These are phyloP conservation scores for Plasmodium vinckei DNA, from an alignment of 169 alveolate genomes.

Conservation along the genomic window DNA sequence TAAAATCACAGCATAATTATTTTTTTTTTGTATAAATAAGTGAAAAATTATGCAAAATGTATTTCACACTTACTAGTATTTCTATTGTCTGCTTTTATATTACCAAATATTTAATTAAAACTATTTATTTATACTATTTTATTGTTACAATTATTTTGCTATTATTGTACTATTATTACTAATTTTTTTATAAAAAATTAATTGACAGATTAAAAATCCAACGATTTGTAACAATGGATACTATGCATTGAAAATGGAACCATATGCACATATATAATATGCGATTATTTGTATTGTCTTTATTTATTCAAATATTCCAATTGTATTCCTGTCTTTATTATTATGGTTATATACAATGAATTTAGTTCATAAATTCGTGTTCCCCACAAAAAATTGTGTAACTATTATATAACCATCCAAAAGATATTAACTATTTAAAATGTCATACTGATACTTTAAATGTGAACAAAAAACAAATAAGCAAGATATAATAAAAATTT, in stretches of 20 bases:
- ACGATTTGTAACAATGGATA: no score
- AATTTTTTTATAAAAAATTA: no score
- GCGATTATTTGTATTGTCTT: neutral
- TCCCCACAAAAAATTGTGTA: neutral
- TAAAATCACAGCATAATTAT: slow-evolving; percentile 15
- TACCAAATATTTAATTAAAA: no score
- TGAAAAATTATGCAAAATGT: no score
- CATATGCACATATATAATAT: slow-evolving; percentile 10
- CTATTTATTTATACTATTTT: neutral
- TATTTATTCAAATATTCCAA: neutral
- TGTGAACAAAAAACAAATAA: neutral
- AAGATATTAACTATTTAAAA: neutral
- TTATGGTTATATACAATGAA: neutral
- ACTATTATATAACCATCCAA: neutral
- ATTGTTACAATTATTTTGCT: no score
- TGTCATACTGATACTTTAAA: neutral
- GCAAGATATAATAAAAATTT: no score
- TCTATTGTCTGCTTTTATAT: no score
- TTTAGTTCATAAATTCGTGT: neutral
- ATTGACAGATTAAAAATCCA: no score
- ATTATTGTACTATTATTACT: no score
- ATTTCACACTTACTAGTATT: no score
- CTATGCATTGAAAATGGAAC: no score
- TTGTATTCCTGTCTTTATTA: neutral
- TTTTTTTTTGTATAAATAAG: neutral